These are phyloP conservation scores for Neofusicoccum sp. DNA, from an alignment of 2,329 filamentous ascomycete species.

Conservation along the genomic window DNA sequence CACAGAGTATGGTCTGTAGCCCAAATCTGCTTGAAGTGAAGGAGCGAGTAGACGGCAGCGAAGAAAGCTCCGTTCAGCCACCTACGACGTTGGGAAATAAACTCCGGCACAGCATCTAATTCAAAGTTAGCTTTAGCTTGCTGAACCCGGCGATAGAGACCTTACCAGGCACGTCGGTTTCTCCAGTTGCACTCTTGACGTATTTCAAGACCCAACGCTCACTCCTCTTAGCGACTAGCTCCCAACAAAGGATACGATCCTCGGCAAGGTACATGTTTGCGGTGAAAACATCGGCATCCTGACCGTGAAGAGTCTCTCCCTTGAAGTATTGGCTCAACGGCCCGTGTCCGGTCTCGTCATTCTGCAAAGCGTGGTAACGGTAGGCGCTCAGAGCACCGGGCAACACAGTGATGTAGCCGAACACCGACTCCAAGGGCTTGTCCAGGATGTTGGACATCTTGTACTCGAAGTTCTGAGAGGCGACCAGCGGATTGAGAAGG, in stretches of 20 bases:
- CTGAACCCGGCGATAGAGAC: constrained; percentile 14
- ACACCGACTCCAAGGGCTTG: constrained; percentile 94
- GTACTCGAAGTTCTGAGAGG: constrained; percentile 98
- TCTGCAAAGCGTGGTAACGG: constrained; percentile 91
- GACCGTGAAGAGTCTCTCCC: constrained; percentile 92
- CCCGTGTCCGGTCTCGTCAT: constrained; percentile 92
- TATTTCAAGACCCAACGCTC: constrained; percentile 98
- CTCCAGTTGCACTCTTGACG: constrained; percentile 92
- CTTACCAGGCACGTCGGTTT: constrained; percentile 95
- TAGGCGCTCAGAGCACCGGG: constrained; percentile 95
- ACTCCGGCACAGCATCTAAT: constrained; percentile 87
- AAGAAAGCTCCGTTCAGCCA: constrained; percentile 99
- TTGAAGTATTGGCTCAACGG: constrained; percentile 99
- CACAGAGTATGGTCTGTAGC: constrained; percentile 83
- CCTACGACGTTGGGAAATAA: constrained; percentile 90
- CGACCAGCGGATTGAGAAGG: constrained; percentile 88
- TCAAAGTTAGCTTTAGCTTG: not conserved
- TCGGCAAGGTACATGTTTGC: constrained; percentile 95
- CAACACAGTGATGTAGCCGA: constrained; percentile 96
- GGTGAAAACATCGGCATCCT: constrained; percentile 95
- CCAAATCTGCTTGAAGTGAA: constrained; percentile 94
- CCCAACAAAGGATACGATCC: constrained; percentile 88
- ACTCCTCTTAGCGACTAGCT: constrained; percentile 89
- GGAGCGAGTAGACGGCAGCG: constrained; percentile 92
- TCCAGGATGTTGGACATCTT: constrained; percentile 99